phyloP scores from a whole-genome alignment of 768 basidiomycete species.

The Tulasnella sp. region DNA sequence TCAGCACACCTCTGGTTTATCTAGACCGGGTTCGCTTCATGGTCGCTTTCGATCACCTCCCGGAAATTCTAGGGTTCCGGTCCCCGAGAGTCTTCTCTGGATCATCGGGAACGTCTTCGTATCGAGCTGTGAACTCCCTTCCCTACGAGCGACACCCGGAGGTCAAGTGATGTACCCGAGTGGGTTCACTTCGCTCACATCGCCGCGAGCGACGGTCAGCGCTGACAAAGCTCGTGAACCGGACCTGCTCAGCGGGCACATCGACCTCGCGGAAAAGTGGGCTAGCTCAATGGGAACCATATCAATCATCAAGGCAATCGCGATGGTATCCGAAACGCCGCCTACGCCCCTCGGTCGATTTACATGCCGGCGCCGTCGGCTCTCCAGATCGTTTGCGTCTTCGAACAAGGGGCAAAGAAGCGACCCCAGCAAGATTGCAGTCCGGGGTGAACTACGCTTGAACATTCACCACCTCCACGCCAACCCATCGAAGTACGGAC shows the following conservation, averaged over 20 bases:
- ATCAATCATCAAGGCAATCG: conserved; percentile 33
- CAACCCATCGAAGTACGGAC: conserved; percentile 72
- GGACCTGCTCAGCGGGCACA: conserved; percentile 30
- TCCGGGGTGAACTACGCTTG: conserved; percentile 42
- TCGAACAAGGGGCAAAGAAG: background rate
- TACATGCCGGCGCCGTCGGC: no score
- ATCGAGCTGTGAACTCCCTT: conserved; percentile 38
- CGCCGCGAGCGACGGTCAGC: conserved; percentile 48
- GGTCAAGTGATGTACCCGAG: conserved; percentile 1
- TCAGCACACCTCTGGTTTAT: conserved; percentile 17
- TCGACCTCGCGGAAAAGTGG: conserved; percentile 73
- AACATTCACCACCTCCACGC: conserved; percentile 65
- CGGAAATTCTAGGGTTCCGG: conserved; percentile 34
- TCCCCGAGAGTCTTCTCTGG: background rate
- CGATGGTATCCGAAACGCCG: background rate
- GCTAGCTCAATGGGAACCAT: conserved; percentile 82
- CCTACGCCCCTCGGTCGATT: background rate
- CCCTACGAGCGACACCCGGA: conserved; percentile 35
- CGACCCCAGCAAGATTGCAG: conserved; percentile 19
- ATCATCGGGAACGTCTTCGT: conserved; percentile 30
- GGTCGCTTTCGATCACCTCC: conserved; percentile 32
- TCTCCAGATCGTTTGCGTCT: background rate
- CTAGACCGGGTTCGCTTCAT: conserved; percentile 31
- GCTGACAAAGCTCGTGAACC: conserved; percentile 39
- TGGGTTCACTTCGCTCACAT: conserved; percentile 45